phyloP scores from a whole-genome alignment of 2,329 filamentous ascomycete species.

The Sporothrix dimorphospora region DNA sequence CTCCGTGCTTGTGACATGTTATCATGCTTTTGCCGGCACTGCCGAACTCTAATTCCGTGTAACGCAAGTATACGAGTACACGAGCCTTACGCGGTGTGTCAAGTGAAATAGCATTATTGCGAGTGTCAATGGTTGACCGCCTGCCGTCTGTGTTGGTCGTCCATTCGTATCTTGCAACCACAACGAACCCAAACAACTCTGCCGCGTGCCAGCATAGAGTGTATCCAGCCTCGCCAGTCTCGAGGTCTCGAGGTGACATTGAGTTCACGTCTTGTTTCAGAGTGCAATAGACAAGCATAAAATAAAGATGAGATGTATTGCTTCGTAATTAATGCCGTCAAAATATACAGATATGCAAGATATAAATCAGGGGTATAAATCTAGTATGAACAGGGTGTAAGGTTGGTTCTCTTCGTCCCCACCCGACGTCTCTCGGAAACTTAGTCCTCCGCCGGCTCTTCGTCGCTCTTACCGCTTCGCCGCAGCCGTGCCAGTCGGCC shows the following conservation, averaged over 20 bases:
- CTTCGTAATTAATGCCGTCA: constrained; percentile 14
- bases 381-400: not conserved
- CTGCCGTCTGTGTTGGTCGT: not conserved
- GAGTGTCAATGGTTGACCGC: not conserved
- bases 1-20: not conserved
- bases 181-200: not conserved
- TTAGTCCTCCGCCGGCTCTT: not conserved
- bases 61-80: not conserved
- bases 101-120: not conserved
- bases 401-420: not conserved
- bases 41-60: not conserved
- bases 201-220: not conserved
- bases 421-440: not conserved
- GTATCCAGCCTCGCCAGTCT: not conserved
- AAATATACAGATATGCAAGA: constrained; percentile 11
- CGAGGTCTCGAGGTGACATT: not conserved
- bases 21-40: not conserved
- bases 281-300: not conserved
- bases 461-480: not conserved
- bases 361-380: constrained; percentile 25
- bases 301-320: constrained; percentile 19
- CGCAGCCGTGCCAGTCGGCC: not conserved
- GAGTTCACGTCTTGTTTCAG: not conserved
- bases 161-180: not conserved
- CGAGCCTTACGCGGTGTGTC: not conserved